A percentile compares a stretch with the other conserved stretches of the same genome.
Conservation (phyloP, 192 early-diverging fungal genomes). For the Rhizophagus sp. region DNA sequence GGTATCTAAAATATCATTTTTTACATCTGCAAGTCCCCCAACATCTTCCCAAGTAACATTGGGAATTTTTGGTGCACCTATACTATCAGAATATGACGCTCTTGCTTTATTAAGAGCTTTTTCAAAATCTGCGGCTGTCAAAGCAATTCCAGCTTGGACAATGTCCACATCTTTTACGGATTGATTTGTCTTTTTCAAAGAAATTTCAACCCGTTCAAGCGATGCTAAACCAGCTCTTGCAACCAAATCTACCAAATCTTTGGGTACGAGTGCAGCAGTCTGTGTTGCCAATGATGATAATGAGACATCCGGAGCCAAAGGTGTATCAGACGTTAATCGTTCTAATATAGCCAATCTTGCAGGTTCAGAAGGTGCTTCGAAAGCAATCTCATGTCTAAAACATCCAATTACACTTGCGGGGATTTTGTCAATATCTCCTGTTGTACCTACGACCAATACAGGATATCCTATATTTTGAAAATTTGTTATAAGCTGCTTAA, state of each 20-base stretch:
- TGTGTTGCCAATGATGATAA: conserved; percentile 78
- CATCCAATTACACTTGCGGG: conserved; percentile 73
- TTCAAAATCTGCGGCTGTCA: conserved; percentile 81
- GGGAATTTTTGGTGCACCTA: conserved; percentile 98
- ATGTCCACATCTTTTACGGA: conserved; percentile 55
- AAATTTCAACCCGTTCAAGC: conserved; percentile 57
- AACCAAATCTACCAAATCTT: conserved; percentile 80
- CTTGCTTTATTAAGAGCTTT: conserved; percentile 77
- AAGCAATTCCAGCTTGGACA: conserved; percentile 65
- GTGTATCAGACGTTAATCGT: conserved; percentile 52
- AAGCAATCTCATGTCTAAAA: conserved; percentile 77
- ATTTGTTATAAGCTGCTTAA: conserved; percentile 47
- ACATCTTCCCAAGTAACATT: conserved; percentile 99
- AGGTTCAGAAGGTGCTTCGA: conserved; percentile 73
- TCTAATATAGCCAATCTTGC: conserved; percentile 66
- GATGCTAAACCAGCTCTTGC: conserved; percentile 70
- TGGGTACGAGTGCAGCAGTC: conserved; percentile 87
- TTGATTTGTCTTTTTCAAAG: conserved; percentile 36
- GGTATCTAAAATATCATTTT: conserved; percentile 92
- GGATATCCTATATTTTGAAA: conserved; percentile 60
- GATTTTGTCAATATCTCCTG: conserved; percentile 76
- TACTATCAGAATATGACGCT: conserved; percentile 82
- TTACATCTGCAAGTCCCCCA: conserved; percentile 90
- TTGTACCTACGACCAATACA: conserved; percentile 80
- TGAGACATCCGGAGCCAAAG: conserved; percentile 77